Conservation (phyloP, 2,329 filamentous ascomycete species). For the Plectosphaerella plurivora region DNA sequence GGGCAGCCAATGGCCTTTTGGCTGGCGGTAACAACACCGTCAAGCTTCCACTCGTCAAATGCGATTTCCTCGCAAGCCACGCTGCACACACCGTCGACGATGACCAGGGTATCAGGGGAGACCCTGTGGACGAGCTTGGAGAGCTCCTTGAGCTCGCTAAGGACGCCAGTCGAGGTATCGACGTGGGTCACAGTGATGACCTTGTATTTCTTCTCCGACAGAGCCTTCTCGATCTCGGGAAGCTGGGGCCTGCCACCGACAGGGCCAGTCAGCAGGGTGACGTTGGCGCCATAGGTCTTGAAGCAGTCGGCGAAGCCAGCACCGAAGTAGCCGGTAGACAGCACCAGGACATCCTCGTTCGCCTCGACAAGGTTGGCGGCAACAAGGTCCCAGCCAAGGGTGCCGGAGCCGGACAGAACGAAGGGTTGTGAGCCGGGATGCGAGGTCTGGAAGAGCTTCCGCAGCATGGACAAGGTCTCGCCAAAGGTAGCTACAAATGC, state of each 20-base stretch:
- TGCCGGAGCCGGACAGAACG: constrained; percentile 89
- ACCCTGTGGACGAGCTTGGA: constrained; percentile 79
- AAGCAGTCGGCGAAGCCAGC: constrained; percentile 93
- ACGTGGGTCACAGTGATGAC: constrained; percentile 92
- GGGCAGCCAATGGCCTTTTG: constrained; percentile 97
- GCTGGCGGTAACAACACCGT: constrained; percentile 88
- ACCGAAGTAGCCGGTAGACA: constrained; percentile 96
- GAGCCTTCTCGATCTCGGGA: constrained; percentile 79
- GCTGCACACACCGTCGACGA: constrained; percentile 96
- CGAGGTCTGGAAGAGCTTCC: constrained; percentile 90
- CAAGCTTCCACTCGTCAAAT: constrained; percentile 92
- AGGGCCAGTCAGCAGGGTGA: constrained; percentile 83
- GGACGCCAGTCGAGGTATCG: constrained; percentile 92
- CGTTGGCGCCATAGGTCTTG: constrained; percentile 82
- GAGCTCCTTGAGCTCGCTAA: constrained; percentile 83
- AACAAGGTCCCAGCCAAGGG: constrained; percentile 93
- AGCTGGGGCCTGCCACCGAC: constrained; percentile 86
- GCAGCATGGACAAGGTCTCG: constrained; percentile 80
- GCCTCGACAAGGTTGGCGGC: constrained; percentile 88
- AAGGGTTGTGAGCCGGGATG: constrained; percentile 82
- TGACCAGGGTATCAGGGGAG: constrained; percentile 83
- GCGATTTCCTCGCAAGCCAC: constrained; percentile 93
- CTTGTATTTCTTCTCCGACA: constrained; percentile 92
- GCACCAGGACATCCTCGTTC: constrained; percentile 84
- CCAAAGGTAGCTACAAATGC: constrained; percentile 88